These are phyloP conservation scores for Austroboletus eburneus DNA, from an alignment of 768 basidiomycete genomes.

Conservation along the genomic window DNA sequence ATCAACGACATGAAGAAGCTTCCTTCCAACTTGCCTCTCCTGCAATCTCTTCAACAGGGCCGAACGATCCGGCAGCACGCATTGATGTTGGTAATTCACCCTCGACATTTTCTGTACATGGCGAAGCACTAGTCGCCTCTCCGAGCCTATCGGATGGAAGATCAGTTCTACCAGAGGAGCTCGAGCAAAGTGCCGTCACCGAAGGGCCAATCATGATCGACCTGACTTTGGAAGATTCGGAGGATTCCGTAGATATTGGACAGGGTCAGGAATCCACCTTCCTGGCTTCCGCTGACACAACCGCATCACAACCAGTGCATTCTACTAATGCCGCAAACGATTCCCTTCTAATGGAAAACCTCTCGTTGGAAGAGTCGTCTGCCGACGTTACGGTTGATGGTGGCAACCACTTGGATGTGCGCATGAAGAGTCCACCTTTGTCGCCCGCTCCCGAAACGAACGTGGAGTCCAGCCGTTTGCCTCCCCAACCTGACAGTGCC, in stretches of 20 bases:
- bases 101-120: neutral
- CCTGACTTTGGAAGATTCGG: conserved; percentile 24
- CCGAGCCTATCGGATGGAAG: neutral
- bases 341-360: conserved; percentile 19
- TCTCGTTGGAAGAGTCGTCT: conserved; percentile 18
- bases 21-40: neutral
- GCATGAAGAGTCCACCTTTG: conserved; percentile 19
- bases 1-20: neutral
- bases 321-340: conserved; percentile 10
- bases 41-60: neutral
- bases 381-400: neutral
- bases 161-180: neutral
- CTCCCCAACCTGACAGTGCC: conserved; percentile 2
- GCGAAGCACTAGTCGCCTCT: neutral
- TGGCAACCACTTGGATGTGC: conserved; percentile 14
- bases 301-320: conserved; percentile 4
- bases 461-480: conserved; percentile 6
- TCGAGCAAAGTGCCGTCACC: neutral
- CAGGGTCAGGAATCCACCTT: conserved; percentile 7
- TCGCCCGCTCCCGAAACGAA: conserved; percentile 8
- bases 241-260: conserved; percentile 16
- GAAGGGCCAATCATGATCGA: conserved; percentile 25
- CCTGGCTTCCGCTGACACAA: conserved; percentile 1
- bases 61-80: neutral
- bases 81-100: neutral